Evolutionary conservation across 2,329 filamentous ascomycete genomes (phyloP).

Genomic region (Colletotrichum sp.): DNA sequence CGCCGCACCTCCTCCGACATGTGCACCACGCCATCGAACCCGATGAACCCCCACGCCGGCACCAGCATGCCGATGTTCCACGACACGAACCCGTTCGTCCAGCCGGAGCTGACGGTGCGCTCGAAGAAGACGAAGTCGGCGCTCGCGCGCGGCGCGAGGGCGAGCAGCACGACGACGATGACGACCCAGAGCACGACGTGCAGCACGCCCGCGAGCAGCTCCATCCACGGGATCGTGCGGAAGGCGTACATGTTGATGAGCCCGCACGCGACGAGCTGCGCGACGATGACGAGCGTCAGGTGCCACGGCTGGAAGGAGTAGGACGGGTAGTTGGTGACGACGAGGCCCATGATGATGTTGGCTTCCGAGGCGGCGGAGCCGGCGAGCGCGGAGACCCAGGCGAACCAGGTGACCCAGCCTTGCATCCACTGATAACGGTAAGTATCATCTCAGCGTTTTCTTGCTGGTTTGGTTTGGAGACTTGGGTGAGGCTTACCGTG

Average conservation of each 20-base stretch:
- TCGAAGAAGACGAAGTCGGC: constrained; percentile 17
- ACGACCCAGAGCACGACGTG: constrained; percentile 16
- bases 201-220: constrained; percentile 12
- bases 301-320: constrained; percentile 18
- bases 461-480: accelerated
- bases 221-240: constrained; percentile 19
- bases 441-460: background rate
- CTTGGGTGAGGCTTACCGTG: background rate
- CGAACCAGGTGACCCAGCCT: constrained; percentile 19
- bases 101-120: constrained; percentile 13
- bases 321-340: constrained; percentile 13
- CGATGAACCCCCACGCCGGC: constrained; percentile 16
- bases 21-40: constrained; percentile 20
- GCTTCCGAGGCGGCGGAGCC: constrained; percentile 14
- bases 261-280: constrained; percentile 9
- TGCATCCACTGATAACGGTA: constrained; percentile 5
- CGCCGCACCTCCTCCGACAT: constrained; percentile 23
- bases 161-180: constrained; percentile 8
- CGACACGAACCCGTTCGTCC: constrained; percentile 18
- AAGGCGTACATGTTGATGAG: constrained; percentile 21
- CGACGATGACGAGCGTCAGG: constrained; percentile 15
- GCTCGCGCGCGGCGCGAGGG: constrained; percentile 9
- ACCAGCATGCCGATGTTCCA: constrained; percentile 22
- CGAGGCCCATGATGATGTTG: constrained; percentile 18
- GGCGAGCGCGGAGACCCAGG: constrained; percentile 16